A percentile compares a stretch with the other conserved stretches of the same genome.
These are phyloP conservation scores for Dothistroma pini DNA, from an alignment of 2,329 filamentous ascomycete genomes.

Conservation along the genomic window DNA sequence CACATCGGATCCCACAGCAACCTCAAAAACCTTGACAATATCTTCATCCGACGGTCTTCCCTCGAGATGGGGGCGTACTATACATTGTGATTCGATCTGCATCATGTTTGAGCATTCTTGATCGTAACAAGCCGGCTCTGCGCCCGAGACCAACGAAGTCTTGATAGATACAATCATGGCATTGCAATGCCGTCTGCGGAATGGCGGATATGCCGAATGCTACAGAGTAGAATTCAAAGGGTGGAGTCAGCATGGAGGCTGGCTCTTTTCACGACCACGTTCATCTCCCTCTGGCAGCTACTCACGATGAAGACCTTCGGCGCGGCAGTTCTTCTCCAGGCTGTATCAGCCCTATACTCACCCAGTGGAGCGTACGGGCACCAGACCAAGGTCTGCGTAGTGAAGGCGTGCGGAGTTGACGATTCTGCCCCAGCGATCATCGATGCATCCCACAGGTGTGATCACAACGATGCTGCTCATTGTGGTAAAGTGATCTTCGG, in stretches of 20 bases:
- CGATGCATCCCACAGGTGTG: slow-evolving; percentile 48
- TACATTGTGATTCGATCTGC: background rate
- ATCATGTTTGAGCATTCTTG: background rate
- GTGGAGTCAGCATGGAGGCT: background rate
- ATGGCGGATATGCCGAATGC: background rate
- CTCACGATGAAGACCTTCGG: background rate
- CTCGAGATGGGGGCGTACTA: background rate
- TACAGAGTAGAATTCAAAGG: background rate
- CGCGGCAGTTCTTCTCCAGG: background rate
- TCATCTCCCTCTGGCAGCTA: background rate
- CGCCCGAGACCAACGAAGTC: background rate
- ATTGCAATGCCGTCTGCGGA: background rate
- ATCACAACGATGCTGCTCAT: slow-evolving; percentile 38
- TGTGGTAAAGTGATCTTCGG: slow-evolving; percentile 14
- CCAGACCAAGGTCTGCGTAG: slow-evolving; percentile 11
- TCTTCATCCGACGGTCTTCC: background rate
- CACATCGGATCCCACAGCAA: background rate
- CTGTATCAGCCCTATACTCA: background rate
- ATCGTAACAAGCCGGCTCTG: background rate
- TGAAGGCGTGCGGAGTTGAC: slow-evolving; percentile 9
- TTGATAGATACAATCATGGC: slow-evolving; percentile 1
- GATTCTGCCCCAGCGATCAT: slow-evolving; percentile 47
- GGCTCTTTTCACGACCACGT: too few species aligned
- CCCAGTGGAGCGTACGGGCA: background rate
- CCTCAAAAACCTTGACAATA: background rate